Conservation (phyloP, 345 rosid species). For the Aquilaria yunnanensis region DNA sequence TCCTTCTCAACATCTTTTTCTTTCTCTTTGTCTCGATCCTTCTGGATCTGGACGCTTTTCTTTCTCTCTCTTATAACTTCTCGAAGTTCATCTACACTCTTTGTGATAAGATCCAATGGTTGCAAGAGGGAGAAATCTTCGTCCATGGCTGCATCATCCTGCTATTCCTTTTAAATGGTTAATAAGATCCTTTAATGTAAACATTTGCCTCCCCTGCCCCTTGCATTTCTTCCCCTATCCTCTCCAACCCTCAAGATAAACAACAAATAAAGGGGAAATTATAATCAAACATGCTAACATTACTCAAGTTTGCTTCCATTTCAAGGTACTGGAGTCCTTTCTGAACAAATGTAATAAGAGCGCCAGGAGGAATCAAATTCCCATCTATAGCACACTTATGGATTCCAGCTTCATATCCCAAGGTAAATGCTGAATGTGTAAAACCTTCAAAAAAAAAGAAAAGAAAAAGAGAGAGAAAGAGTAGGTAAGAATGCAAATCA, state of each 20-base stretch:
- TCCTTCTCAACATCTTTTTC: conserved; percentile 47
- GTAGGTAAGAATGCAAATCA: no score
- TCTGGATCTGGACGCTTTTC: conserved; percentile 51
- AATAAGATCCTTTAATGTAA: no score
- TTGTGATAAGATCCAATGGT: conserved; percentile 94
- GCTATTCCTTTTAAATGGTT: conserved; percentile 13
- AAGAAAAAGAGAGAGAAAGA: background rate
- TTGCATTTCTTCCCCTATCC: no score
- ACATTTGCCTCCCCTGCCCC: no score
- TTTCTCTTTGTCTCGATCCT: conserved; percentile 58
- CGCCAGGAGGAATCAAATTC: conserved; percentile 91
- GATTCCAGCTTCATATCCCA: conserved; percentile 94
- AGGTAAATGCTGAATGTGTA: conserved; percentile 77
- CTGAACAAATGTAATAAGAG: conserved; percentile 83
- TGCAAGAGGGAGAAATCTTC: conserved; percentile 97
- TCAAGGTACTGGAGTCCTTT: conserved; percentile 96
- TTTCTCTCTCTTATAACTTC: conserved; percentile 74
- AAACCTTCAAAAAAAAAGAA: conserved; percentile 47
- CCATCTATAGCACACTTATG: conserved; percentile 86
- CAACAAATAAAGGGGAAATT: conserved; percentile 4
- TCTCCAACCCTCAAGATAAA: background rate
- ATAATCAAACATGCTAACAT: conserved; percentile 44
- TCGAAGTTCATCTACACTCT: conserved; percentile 71
- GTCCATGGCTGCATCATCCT: conserved; percentile 76
- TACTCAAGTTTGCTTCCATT: conserved; percentile 93